Conservation (phyloP, 202 grass and related monocot species). For the Bolboschoenoplectus hybrid region DNA sequence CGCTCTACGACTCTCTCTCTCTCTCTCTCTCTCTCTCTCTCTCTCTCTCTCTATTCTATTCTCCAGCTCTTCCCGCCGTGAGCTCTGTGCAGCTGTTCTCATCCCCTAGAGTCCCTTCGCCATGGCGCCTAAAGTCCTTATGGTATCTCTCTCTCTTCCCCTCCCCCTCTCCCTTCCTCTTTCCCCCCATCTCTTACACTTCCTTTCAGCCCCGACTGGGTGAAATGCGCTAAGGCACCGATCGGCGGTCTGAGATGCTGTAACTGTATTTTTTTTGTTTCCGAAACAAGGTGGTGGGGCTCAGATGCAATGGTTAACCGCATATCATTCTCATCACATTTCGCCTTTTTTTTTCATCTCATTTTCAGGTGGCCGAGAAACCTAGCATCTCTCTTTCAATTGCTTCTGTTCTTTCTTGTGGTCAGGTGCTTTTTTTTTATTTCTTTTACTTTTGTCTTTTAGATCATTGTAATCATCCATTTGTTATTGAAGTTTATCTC, state of each 20-base stretch:
- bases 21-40: background rate
- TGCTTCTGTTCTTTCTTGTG: constrained; percentile 71
- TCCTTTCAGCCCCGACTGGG: background rate
- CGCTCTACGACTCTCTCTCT: background rate
- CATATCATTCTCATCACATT: background rate
- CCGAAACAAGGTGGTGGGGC: background rate
- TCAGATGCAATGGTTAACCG: background rate
- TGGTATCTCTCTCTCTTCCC: constrained; percentile 44
- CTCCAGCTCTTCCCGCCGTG: background rate
- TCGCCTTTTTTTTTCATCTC: constrained; percentile 16
- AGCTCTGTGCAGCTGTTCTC: background rate
- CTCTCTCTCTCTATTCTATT: background rate
- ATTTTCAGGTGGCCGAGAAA: constrained; percentile 85
- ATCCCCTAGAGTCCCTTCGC: background rate
- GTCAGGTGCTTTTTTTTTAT: constrained; percentile 48
- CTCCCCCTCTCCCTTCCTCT: background rate
- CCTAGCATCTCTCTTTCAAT: constrained; percentile 95
- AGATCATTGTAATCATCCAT: background rate
- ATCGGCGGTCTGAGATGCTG: background rate
- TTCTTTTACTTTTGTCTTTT: background rate
- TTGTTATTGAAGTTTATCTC: background rate
- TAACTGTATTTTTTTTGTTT: background rate
- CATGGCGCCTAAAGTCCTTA: constrained; percentile 87
- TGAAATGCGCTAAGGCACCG: background rate
- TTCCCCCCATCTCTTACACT: background rate